phyloP scores from a whole-genome alignment of 2,329 filamentous ascomycete species.

The Neopestalotiopsis rosae region DNA sequence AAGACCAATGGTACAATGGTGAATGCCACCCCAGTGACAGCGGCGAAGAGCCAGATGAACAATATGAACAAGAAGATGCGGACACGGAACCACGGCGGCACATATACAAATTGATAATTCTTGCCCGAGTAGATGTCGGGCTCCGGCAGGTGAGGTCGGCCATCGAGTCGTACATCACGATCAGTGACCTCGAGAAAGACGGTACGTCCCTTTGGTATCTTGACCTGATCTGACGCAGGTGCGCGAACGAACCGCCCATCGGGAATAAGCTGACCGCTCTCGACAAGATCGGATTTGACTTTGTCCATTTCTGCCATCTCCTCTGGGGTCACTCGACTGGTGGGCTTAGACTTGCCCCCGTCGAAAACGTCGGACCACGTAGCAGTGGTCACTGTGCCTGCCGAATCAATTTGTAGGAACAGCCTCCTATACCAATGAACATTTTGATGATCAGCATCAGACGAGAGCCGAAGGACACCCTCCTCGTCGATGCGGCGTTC shows the following conservation, averaged over 20 bases:
- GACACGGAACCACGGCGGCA: constrained; percentile 83
- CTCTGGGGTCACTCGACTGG: constrained; percentile 37
- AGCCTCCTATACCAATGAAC: constrained; percentile 46
- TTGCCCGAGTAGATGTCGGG: constrained; percentile 59
- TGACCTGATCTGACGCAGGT: constrained; percentile 94
- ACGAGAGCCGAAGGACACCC: constrained; percentile 61
- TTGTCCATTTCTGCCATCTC: constrained; percentile 43
- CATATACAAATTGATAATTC: constrained; percentile 74
- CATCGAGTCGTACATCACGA: constrained; percentile 68
- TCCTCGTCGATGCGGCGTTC: constrained; percentile 84
- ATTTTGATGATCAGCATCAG: constrained; percentile 35
- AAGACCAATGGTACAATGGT: constrained; percentile 88
- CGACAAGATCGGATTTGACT: constrained; percentile 53
- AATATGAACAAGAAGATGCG: constrained; percentile 87
- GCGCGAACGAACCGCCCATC: constrained; percentile 87
- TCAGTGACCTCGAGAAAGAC: constrained; percentile 83
- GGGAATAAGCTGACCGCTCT: constrained; percentile 59
- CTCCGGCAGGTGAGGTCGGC: constrained; percentile 60
- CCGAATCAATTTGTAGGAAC: constrained; percentile 51
- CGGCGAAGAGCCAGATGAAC: constrained; percentile 92
- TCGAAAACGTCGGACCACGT: constrained; percentile 64
- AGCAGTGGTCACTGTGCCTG: constrained; percentile 53
- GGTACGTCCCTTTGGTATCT: constrained; percentile 81
- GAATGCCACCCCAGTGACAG: constrained; percentile 80
- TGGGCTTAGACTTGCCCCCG: constrained; percentile 51